These are phyloP conservation scores for Beauveria scarabaeidicola DNA, from an alignment of 2,329 filamentous ascomycete genomes.

Conservation along the genomic window DNA sequence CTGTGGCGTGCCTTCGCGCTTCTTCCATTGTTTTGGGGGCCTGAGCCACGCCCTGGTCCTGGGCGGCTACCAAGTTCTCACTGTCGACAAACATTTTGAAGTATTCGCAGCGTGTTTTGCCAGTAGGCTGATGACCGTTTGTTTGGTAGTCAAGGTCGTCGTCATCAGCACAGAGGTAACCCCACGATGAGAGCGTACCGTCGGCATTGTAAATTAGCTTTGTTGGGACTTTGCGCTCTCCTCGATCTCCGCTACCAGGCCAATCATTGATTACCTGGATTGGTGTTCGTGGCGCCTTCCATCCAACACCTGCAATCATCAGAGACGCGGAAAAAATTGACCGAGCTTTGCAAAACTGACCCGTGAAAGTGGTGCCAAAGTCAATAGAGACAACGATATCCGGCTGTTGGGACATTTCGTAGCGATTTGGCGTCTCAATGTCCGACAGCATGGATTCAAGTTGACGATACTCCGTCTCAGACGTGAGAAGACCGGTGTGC, in stretches of 20 bases:
- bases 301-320: conserved; percentile 24
- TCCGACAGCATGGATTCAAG: background rate
- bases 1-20: conserved; percentile 38
- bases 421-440: background rate
- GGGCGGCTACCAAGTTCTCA: conserved; percentile 33
- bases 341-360: conserved; percentile 16
- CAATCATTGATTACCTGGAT: conserved; percentile 43
- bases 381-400: conserved; percentile 36
- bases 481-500: background rate
- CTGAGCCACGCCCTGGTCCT: conserved; percentile 34
- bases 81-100: conserved; percentile 49
- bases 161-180: conserved; percentile 42
- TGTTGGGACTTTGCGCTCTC: conserved; percentile 48
- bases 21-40: conserved; percentile 32
- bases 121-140: conserved; percentile 19
- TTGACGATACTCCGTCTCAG: background rate
- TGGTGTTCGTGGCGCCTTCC: conserved; percentile 30
- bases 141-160: conserved; percentile 21
- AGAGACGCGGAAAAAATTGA: background rate
- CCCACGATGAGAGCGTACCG: conserved; percentile 39
- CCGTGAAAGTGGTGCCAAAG: conserved; percentile 38
- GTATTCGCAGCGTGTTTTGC: conserved; percentile 35
- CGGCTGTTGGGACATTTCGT: conserved; percentile 19
- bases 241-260: conserved; percentile 43
- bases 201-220: conserved; percentile 38